These are phyloP conservation scores for Marasmius oreades DNA, from an alignment of 1,284 basidiomycete genomes.

Conservation along the genomic window DNA sequence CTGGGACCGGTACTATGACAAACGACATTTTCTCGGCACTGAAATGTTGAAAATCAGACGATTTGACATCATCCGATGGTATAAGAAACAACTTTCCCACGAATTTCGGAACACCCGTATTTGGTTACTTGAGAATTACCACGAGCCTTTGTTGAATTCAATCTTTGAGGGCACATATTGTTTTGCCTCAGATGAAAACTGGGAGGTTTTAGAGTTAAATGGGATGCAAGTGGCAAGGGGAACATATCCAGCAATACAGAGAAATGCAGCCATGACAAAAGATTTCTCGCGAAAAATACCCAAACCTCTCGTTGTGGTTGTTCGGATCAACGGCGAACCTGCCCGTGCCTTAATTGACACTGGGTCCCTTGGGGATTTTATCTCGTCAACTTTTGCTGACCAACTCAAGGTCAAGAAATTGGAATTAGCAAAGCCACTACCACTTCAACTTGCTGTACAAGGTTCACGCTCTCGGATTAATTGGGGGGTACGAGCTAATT, in stretches of 20 bases:
- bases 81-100: neutral
- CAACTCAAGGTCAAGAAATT: constrained; percentile 25
- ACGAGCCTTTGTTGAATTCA: neutral
- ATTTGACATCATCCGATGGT: neutral
- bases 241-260: too few species aligned
- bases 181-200: too few species aligned
- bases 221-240: neutral
- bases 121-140: neutral
- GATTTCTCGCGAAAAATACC: constrained; percentile 23
- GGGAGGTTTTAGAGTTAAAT: neutral
- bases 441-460: constrained; percentile 19
- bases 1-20: neutral
- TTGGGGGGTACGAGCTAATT: neutral
- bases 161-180: neutral
- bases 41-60: neutral
- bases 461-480: constrained; percentile 16
- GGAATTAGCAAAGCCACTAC: constrained; percentile 14
- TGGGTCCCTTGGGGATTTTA: constrained; percentile 32
- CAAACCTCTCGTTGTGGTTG: constrained; percentile 23
- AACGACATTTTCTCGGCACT: neutral
- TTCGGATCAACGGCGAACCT: constrained; percentile 24
- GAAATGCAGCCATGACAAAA: constrained; percentile 1
- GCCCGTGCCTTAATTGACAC: constrained; percentile 27
- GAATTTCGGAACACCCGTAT: neutral
- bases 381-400: constrained; percentile 29